Conservation (phyloP, 2,329 filamentous ascomycete genomes). For the Calonectria multiphialidica region DNA sequence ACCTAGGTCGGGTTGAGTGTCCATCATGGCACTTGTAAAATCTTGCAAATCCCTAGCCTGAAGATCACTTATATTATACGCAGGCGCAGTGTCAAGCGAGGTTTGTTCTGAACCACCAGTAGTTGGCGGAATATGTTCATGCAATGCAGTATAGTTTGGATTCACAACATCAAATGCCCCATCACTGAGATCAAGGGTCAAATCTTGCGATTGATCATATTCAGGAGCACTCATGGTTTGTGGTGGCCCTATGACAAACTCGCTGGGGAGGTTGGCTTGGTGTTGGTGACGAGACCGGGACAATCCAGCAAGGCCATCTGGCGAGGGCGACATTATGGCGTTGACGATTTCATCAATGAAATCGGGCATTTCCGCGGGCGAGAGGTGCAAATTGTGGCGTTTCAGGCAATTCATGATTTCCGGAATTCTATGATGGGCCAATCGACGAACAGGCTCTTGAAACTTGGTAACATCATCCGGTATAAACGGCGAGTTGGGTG, state of each 20-base stretch:
- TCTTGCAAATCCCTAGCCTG: too few relatives aligned
- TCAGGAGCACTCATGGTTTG: background rate
- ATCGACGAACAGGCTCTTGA: background rate
- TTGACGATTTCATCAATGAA: background rate
- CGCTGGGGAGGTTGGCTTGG: background rate
- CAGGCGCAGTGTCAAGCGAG: too few relatives aligned
- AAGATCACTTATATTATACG: too few relatives aligned
- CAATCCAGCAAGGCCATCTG: too few relatives aligned
- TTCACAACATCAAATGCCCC: background rate
- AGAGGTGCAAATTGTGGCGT: background rate
- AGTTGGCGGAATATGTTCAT: too few relatives aligned
- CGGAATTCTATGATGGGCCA: background rate
- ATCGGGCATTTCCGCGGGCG: rapidly evolving
- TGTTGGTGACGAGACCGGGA: too few relatives aligned
- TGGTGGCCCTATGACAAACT: background rate
- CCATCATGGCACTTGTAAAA: too few relatives aligned
- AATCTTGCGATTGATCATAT: background rate
- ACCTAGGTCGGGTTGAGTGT: too few relatives aligned
- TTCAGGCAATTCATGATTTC: background rate
- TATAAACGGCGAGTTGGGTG: background rate
- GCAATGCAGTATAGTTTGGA: too few relatives aligned
- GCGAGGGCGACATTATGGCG: background rate
- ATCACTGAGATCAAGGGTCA: background rate
- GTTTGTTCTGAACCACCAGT: too few relatives aligned
- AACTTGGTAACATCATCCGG: background rate